Evolutionary conservation across 1,139 yeast species (phyloP).

Genomic region (Zygoascus hellenicus): DNA sequence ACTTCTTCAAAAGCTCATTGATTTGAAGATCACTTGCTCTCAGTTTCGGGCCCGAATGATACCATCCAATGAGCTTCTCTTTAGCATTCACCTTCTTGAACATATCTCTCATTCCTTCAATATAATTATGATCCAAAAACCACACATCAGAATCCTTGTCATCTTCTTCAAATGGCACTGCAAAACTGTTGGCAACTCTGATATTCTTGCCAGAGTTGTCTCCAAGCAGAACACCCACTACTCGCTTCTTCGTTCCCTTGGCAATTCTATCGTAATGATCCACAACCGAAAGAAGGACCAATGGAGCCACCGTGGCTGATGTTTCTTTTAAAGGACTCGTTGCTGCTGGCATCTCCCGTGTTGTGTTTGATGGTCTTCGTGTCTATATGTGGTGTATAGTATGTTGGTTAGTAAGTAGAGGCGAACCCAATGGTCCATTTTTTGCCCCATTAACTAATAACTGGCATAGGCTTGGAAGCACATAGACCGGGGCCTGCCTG

Average conservation of each 20-base stretch:
- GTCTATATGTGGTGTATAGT: too few species aligned
- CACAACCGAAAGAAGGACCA: conserved; percentile 87
- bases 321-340: conserved; percentile 33
- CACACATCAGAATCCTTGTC: conserved; percentile 90
- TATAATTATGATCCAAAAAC: conserved; percentile 95
- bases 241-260: conserved; percentile 67
- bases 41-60: conserved; percentile 94
- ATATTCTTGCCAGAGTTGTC: conserved; percentile 45
- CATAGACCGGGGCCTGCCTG: too few species aligned
- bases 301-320: conserved; percentile 88
- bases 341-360: conserved; percentile 8
- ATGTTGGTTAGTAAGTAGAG: too few species aligned
- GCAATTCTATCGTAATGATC: conserved; percentile 91
- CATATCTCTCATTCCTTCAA: conserved; percentile 97
- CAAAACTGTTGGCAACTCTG: conserved; percentile 45
- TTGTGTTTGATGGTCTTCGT: too few species aligned
- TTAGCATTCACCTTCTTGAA: conserved; percentile 95
- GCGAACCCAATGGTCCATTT: too few species aligned
- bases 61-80: conserved; percentile 96
- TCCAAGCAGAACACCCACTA: conserved; percentile 91
- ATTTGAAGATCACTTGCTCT: conserved; percentile 84
- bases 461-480: too few species aligned
- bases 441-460: too few species aligned
- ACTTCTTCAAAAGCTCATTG: conserved; percentile 81
- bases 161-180: conserved; percentile 95